These are phyloP conservation scores for Vicia faba DNA, from an alignment of 306 rosid genomes.

Conservation along the genomic window DNA sequence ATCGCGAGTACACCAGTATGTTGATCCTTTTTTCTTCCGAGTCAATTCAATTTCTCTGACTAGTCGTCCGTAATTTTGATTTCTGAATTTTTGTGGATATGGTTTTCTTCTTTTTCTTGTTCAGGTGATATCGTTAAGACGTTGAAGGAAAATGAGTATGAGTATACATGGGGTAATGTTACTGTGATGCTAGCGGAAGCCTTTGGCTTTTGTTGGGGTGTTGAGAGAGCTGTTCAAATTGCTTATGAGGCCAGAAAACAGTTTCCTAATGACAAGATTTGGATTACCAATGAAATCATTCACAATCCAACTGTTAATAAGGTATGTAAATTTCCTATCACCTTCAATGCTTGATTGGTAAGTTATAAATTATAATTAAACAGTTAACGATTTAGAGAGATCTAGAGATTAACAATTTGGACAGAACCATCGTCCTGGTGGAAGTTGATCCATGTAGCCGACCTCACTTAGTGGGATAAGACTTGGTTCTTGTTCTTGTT, in stretches of 20 bases:
- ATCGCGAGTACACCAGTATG: conserved; percentile 86
- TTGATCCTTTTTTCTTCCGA: not conserved
- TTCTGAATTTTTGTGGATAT: not conserved
- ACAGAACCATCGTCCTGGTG: too few relatives aligned
- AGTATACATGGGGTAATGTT: conserved; percentile 88
- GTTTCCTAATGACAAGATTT: conserved; percentile 75
- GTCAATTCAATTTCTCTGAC: not conserved
- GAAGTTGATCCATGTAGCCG: too few relatives aligned
- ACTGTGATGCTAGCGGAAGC: conserved; percentile 93
- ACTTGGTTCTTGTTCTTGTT: too few relatives aligned
- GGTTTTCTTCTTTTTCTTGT: conserved; percentile 29
- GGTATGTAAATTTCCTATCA: conserved; percentile 46
- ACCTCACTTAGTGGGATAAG: too few relatives aligned
- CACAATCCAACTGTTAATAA: conserved; percentile 94
- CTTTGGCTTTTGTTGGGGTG: conserved; percentile 98
- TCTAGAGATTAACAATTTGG: too few relatives aligned
- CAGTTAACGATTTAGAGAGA: too few relatives aligned
- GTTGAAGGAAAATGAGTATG: conserved; percentile 72
- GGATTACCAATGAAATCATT: conserved; percentile 96
- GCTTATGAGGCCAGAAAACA: conserved; percentile 98
- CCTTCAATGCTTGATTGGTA: not conserved
- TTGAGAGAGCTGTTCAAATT: conserved; percentile 96
- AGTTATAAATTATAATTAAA: conserved; percentile 11
- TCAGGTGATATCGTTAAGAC: conserved; percentile 87
- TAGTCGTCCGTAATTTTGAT: too few relatives aligned